phyloP scores from a whole-genome alignment of 495 filamentous ascomycete species.

The Cercophora newfieldiana region DNA sequence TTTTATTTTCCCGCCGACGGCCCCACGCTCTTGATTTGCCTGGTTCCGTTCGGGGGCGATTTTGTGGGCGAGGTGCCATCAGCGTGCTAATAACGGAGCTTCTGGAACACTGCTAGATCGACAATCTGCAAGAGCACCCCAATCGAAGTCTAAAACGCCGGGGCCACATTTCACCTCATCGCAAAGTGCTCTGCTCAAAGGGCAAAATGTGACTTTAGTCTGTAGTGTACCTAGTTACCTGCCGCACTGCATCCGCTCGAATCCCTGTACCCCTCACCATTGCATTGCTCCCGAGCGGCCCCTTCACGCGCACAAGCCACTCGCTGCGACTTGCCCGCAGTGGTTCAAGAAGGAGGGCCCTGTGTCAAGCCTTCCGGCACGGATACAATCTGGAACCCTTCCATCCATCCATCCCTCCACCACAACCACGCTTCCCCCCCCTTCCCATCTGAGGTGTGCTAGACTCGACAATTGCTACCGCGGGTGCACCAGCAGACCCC shows the following conservation, averaged over 20 bases:
- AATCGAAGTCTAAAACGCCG: constrained; percentile 22
- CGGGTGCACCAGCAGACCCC: constrained; percentile 13
- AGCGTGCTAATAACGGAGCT: constrained; percentile 21
- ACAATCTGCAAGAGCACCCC: constrained; percentile 16
- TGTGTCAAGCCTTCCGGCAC: constrained; percentile 29
- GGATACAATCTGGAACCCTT: constrained; percentile 19
- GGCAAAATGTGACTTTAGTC: neutral
- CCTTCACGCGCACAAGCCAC: constrained; percentile 28
- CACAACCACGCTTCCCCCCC: neutral
- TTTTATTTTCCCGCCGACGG: constrained; percentile 1
- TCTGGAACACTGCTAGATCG: constrained; percentile 30
- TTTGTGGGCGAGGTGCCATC: constrained; percentile 2
- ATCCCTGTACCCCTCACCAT: constrained; percentile 26
- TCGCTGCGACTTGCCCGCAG: constrained; percentile 12
- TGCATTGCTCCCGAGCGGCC: constrained; percentile 24
- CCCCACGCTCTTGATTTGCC: constrained; percentile 7
- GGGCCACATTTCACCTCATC: constrained; percentile 19
- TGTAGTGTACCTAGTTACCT: constrained; percentile 13
- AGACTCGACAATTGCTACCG: constrained; percentile 9
- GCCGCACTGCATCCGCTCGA: constrained; percentile 22
- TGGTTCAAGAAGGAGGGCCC: constrained; percentile 14
- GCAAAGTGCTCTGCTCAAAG: neutral
- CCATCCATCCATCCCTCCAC: neutral
- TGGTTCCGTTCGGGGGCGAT: neutral
- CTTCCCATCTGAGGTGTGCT: neutral